Base-by-base conservation (phyloP, 2,329 filamentous ascomycete genomes). In the Ophiostoma angusticollis region DNA sequence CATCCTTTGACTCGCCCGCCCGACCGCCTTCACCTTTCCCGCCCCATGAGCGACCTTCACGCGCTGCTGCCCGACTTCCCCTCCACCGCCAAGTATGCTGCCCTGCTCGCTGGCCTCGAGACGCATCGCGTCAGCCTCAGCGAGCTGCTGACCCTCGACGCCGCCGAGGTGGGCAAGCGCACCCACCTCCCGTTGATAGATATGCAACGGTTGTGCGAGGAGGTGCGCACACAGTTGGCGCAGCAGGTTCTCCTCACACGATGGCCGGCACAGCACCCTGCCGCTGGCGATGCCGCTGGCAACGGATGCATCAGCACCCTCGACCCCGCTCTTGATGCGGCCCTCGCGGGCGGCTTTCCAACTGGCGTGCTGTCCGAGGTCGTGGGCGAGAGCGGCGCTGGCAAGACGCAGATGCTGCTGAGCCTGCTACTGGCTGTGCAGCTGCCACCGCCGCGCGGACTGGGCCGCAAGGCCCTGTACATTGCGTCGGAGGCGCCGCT, bases 401-500 rank as follows among this genome's bases (percentile, higher is more conserved):
- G 89, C 52, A 98, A 98, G 69, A 95, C 91, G 1, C 91, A 98
- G 58, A 76, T 95, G 52, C 78, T 96, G 21, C 72, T 96, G 21
- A 78, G 80, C 17, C 71, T 98, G 21, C 77, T 93, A 31, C 76
- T 96, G 24, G 72, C 87, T 23, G 79, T 80, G 13, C 91, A 98
- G 58, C 78, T 96, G 5, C 77, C 83, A 2, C 62, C 75, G 1
- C 82, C 84, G 0, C 66, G 68, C 30, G 85, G 84, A 6, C 68
- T 86, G 0, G 72, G 72, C 27, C 76, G 77, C 44, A 71, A 77
- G n/a, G 80, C 84, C 1, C 69, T 98, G 25, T 98, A 98, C 65
- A 83, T 98, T 52, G 93, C 87, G 1, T 96, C 91, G 31, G 91
- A 98, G 62, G 79, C 85, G 0, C 69, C 83, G 1, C 72, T 98